Conservation (phyloP, 202 grass and related monocot species). For the Zoysia matrella region DNA sequence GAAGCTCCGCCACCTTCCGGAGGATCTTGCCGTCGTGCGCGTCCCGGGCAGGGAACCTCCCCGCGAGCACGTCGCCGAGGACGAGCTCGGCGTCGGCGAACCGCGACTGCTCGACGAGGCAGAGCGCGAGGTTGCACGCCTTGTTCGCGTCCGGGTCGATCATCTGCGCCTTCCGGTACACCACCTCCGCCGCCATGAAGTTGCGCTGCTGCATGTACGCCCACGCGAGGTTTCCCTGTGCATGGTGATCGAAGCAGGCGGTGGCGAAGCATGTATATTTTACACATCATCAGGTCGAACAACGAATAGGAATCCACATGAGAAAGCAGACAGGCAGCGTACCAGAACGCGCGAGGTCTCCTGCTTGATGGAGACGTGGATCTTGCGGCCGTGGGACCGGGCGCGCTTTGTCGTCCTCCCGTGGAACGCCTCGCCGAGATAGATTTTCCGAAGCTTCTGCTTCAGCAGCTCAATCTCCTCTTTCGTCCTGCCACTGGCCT, state of each 20-base stretch:
- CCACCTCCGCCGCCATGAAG: conserved; percentile 89
- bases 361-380: conserved; percentile 86
- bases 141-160: conserved; percentile 92
- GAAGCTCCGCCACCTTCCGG: conserved; percentile 60
- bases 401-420: conserved; percentile 73
- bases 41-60: conserved; percentile 34
- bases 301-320: background rate
- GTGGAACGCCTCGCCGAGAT: conserved; percentile 77
- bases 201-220: conserved; percentile 96
- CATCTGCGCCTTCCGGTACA: conserved; percentile 94
- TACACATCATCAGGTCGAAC: too few species aligned
- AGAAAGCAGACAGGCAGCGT: background rate
- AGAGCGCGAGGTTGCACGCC: conserved; percentile 83
- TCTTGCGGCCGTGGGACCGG: conserved; percentile 85
- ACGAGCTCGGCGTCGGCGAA: conserved; percentile 59
- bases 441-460: conserved; percentile 86
- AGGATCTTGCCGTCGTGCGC: conserved; percentile 51
- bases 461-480: conserved; percentile 96
- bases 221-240: conserved; percentile 89
- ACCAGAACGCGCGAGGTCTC: conserved; percentile 85
- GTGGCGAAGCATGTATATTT: too few species aligned
- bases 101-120: conserved; percentile 72
- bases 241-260: too few species aligned
- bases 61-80: conserved; percentile 51
- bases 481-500: conserved; percentile 68